Percentiles rank a stretch among this genome's conserved stretches.
Evolutionary conservation across 2,329 filamentous ascomycete genomes (phyloP).

Genomic region (Arthrobotrys sinensis): DNA sequence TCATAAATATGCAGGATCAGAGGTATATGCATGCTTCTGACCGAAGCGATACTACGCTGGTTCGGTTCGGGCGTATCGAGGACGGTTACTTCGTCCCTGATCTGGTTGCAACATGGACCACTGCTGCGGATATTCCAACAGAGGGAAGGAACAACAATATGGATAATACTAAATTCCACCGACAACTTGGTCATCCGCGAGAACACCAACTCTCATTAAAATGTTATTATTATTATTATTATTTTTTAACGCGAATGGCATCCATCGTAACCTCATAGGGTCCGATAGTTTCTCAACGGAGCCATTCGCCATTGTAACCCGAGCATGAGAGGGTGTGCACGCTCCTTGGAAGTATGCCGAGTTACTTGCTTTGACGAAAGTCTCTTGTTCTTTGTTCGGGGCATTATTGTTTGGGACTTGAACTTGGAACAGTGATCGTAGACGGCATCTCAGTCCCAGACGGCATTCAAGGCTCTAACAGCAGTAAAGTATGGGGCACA

Average conservation of each 20-base stretch:
- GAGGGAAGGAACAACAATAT: neutral
- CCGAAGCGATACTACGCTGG: constrained; percentile 1
- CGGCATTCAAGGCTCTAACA: neutral
- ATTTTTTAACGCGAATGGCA: neutral
- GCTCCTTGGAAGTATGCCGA: neutral
- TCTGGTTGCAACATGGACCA: constrained; percentile 7
- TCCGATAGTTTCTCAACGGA: neutral
- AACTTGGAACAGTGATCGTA: constrained; percentile 1
- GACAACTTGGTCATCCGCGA: neutral
- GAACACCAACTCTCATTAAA: neutral
- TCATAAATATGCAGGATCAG: constrained; percentile 29
- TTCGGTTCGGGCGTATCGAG: neutral
- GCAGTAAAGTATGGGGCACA: constrained; percentile 18
- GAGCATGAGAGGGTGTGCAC: neutral
- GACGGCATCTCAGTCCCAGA: neutral
- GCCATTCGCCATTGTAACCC: neutral
- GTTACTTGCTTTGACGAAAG: constrained; percentile 6
- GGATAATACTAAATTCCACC: neutral
- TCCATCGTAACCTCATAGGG: neutral
- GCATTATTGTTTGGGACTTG: constrained; percentile 5
- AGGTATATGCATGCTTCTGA: neutral
- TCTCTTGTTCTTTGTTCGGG: constrained; percentile 21
- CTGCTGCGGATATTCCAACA: constrained; percentile 34
- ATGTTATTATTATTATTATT: constrained; percentile 3
- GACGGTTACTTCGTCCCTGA: constrained; percentile 21